phyloP scores from a whole-genome alignment of 169 alveolate genomes.

The Plasmodium fragile region DNA sequence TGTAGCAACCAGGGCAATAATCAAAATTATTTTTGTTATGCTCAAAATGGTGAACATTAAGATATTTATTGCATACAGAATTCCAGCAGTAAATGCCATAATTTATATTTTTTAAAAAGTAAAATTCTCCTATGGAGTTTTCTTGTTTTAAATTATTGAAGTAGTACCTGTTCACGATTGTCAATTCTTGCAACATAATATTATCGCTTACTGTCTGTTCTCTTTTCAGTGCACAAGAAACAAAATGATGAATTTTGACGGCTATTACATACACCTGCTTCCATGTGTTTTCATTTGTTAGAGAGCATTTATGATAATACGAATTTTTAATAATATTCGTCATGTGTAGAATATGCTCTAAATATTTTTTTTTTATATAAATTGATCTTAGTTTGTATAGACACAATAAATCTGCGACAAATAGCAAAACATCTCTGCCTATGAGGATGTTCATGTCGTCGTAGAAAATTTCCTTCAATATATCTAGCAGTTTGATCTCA shows the following conservation, averaged over 20 bases:
- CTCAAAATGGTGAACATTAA: slow-evolving; percentile 32
- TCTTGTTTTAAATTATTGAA: slow-evolving; percentile 49
- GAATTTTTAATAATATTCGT: slow-evolving; percentile 19
- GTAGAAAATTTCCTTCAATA: slow-evolving; percentile 39
- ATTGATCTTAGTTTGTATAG: slow-evolving; percentile 62
- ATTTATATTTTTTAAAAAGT: slow-evolving; percentile 47
- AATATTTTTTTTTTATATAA: slow-evolving; percentile 68
- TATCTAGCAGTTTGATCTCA: slow-evolving; percentile 21
- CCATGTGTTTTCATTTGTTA: slow-evolving; percentile 47
- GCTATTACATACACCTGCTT: slow-evolving; percentile 67
- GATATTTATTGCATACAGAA: slow-evolving; percentile 47
- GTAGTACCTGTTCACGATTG: slow-evolving; percentile 55
- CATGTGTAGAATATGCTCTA: slow-evolving; percentile 23
- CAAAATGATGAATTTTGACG: slow-evolving; percentile 46
- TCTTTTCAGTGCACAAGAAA: slow-evolving; percentile 53
- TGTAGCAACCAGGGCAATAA: slow-evolving; percentile 64
- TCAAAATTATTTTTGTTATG: slow-evolving; percentile 57
- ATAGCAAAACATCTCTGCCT: slow-evolving; percentile 59
- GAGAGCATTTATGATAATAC: slow-evolving; percentile 22
- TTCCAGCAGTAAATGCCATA: slow-evolving; percentile 77
- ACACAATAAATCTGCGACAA: slow-evolving; percentile 67
- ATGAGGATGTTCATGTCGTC: slow-evolving; percentile 63
- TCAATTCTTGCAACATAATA: slow-evolving; percentile 60
- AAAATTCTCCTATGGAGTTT: slow-evolving; percentile 65
- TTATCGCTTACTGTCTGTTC: slow-evolving; percentile 48